Evolutionary conservation across 805 yeast genomes (phyloP).

Genomic region (Barnettozyma vustinii): DNA sequence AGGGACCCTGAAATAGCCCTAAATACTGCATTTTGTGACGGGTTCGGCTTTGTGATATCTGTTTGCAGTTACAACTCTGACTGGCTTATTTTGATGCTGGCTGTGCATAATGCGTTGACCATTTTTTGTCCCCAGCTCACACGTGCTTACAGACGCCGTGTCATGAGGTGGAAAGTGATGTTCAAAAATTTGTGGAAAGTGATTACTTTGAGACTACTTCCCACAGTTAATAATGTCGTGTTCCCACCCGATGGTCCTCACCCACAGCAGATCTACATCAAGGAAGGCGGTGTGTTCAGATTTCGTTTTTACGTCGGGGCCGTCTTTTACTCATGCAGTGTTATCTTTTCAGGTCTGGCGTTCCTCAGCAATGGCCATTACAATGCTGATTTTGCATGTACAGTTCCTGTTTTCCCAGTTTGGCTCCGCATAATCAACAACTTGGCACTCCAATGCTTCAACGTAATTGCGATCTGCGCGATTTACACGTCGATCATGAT

Average conservation of each 20-base stretch:
- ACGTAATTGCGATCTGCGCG: slow-evolving; percentile 10
- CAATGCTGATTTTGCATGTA: slow-evolving; percentile 11
- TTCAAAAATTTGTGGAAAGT: not conserved
- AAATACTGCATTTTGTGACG: slow-evolving; percentile 13
- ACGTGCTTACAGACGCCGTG: not conserved
- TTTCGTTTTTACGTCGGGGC: not conserved
- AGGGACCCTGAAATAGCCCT: not conserved
- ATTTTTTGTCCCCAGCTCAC: slow-evolving; percentile 12
- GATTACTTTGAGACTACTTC: no score
- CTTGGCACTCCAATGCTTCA: slow-evolving; percentile 14
- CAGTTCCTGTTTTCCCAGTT: slow-evolving; percentile 11
- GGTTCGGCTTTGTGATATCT: slow-evolving; percentile 15
- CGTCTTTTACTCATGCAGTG: not conserved
- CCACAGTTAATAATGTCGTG: not conserved
- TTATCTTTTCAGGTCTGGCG: slow-evolving; percentile 7
- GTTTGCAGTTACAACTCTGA: slow-evolving; percentile 14
- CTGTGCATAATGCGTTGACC: slow-evolving; percentile 18
- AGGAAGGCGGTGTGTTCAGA: not conserved
- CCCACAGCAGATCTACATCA: not conserved
- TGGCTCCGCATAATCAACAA: slow-evolving; percentile 18
- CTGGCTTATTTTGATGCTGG: slow-evolving; percentile 11
- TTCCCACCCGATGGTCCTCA: not conserved
- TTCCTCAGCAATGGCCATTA: slow-evolving; percentile 13
- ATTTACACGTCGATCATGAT: slow-evolving; percentile 16
- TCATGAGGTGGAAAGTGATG: not conserved